Percentiles rank a stretch among this genome's conserved stretches.
These are phyloP conservation scores for Mesembryanthemum crystallinum DNA, from an alignment of 148 eudicot species.

Conservation along the genomic window DNA sequence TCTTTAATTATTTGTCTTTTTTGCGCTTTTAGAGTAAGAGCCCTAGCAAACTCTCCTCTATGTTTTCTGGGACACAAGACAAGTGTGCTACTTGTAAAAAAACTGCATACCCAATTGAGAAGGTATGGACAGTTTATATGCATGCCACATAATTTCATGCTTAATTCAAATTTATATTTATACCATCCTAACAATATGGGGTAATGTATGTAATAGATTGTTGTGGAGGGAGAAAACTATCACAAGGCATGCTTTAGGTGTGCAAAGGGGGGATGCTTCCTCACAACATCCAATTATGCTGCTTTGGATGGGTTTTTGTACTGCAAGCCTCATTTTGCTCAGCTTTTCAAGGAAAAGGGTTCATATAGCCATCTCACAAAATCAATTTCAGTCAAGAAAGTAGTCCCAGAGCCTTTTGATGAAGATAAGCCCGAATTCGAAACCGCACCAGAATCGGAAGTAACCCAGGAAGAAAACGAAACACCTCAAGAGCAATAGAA, in stretches of 20 bases:
- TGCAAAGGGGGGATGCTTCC: conserved; percentile 71
- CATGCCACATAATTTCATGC: too few species aligned
- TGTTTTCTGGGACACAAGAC: conserved; percentile 89
- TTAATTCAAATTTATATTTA: too few species aligned
- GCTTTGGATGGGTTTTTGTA: conserved; percentile 76
- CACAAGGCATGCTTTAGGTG: conserved; percentile 84
- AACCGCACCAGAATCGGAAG: background rate
- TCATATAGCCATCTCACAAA: conserved; percentile 55
- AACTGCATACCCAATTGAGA: conserved; percentile 85
- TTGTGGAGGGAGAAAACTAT: conserved; percentile 75
- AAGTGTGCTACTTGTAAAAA: conserved; percentile 76
- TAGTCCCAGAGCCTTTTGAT: background rate
- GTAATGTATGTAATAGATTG: conserved; percentile 40
- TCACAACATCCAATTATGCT: conserved; percentile 68
- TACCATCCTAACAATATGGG: too few species aligned
- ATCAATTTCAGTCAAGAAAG: conserved; percentile 42
- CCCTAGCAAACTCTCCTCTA: conserved; percentile 57
- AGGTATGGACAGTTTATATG: conserved; percentile 36
- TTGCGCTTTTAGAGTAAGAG: conserved; percentile 35
- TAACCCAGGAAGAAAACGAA: conserved; percentile 11
- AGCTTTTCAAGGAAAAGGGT: conserved; percentile 83
- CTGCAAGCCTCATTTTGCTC: conserved; percentile 89
- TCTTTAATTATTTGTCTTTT: background rate
- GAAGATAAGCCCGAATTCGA: conserved; percentile 17
- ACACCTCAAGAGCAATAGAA: background rate